Base-by-base conservation (phyloP, 2,329 filamentous ascomycete genomes). In the Amesomyces nigricolor region DNA sequence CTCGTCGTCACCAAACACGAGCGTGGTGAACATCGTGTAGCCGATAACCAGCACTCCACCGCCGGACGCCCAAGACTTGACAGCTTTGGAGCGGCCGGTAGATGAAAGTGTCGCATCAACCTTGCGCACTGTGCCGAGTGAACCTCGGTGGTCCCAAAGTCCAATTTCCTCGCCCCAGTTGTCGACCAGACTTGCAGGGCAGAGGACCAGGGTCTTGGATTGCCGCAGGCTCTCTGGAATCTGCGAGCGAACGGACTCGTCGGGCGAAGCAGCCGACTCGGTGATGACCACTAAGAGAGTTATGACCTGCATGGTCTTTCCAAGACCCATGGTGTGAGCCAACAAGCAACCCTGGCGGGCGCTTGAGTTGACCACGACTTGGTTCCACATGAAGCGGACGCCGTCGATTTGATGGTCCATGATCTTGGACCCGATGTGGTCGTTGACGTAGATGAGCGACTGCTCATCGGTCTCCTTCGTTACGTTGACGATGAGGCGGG, bases 271-370 rank as follows among this genome's bases (percentile, higher is more conserved):
- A 4, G 82, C 77, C 3, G 89, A 82, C 62, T 88, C 79, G 4
- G 83, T 77, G 58, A 96, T 80, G 0, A 88, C 85, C 14, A 88
- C 79, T 5, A 96, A 78, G n/a, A 96, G 73, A 0, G 89, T 88
- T 57, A 96, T 89, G 5, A 90, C 82, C 72, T 96, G 91, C 85
- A 95, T 90, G 0, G 91, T 95, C 73, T 96, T 96, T 14, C 91
- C 91, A 2, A 96, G 73, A 1, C 91, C 91, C 91, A 96, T 96
- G 0, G 88, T 89, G 68, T 96, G 91, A 5, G 91, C 88, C 17
- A 96, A 76, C 11, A 95, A 77, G 66, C 89, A 95, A 2, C 91
- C 91, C 68, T 91, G 85, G 16, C 78, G 77, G 5, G 75, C 72
- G 4, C 77, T 72, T 1, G 74, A 67, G 53, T 84, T 79, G 32